phyloP scores from a whole-genome alignment of 208 protist genomes.

The Strigomonas galati region DNA sequence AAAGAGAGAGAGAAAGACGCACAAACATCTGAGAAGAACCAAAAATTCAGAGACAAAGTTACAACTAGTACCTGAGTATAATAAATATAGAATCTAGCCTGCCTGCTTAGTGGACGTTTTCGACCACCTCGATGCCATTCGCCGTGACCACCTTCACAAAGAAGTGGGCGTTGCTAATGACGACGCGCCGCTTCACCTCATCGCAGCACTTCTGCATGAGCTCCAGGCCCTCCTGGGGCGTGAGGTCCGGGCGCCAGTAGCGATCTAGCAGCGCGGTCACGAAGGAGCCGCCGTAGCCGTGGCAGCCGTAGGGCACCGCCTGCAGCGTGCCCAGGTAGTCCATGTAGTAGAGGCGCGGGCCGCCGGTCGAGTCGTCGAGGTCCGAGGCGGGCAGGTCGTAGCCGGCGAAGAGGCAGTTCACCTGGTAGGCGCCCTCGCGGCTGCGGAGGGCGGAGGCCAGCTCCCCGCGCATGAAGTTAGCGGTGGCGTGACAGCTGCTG shows the following conservation, averaged over 20 bases:
- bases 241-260: constrained; percentile 89
- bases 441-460: constrained; percentile 86
- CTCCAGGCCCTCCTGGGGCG: constrained; percentile 83
- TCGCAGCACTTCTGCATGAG: constrained; percentile 93
- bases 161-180: constrained; percentile 88
- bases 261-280: constrained; percentile 88
- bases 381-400: constrained; percentile 81
- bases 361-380: constrained; percentile 52
- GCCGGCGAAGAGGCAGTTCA: constrained; percentile 90
- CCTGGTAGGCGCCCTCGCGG: constrained; percentile 79
- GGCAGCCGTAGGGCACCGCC: constrained; percentile 88
- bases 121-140: constrained; percentile 78
- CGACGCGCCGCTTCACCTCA: constrained; percentile 87
- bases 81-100: not conserved
- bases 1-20: not conserved
- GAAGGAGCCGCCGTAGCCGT: constrained; percentile 94
- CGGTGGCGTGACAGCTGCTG: constrained; percentile 75
- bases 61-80: not conserved
- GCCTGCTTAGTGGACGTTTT: constrained; percentile 41
- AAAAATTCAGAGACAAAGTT: not conserved
- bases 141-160: constrained; percentile 92
- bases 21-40: not conserved
- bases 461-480: constrained; percentile 85
- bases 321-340: constrained; percentile 94
- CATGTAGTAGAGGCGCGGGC: constrained; percentile 91